Evolutionary conservation across 1,139 yeast species (phyloP).

Genomic region (Debaryomyces subglobosus): DNA sequence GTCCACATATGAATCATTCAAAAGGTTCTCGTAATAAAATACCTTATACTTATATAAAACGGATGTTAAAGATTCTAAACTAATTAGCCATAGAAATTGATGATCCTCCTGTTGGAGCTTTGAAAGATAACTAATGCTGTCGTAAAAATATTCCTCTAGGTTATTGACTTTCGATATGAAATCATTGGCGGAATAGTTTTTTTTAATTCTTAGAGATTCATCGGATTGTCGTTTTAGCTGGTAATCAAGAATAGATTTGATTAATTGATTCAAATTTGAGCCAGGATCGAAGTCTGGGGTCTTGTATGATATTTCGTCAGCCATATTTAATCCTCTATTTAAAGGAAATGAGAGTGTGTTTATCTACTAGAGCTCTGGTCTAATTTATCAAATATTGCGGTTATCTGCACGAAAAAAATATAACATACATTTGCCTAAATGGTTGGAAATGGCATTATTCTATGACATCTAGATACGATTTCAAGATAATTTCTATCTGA

Average conservation of each 20-base stretch:
- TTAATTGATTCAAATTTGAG: conserved; percentile 1
- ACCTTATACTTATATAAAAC: conserved; percentile 15
- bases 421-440: conserved; percentile 13
- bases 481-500: conserved; percentile 65
- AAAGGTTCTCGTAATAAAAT: conserved; percentile 14
- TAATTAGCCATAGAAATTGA: conserved; percentile 24
- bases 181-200: conserved; percentile 8
- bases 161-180: conserved; percentile 17
- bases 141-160: conserved; percentile 25
- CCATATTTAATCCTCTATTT: not conserved
- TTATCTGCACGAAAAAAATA: not conserved
- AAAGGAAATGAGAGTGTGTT: not conserved
- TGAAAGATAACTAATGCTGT: conserved; percentile 17
- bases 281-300: conserved; percentile 5
- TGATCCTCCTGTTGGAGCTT: conserved; percentile 17
- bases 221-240: not conserved
- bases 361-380: not conserved
- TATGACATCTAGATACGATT: conserved; percentile 62
- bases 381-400: not conserved
- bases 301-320: not conserved
- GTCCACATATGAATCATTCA: conserved; percentile 10
- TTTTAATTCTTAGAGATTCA: not conserved
- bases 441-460: conserved; percentile 72
- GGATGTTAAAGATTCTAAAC: conserved; percentile 17
- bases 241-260: conserved; percentile 4